Percentiles rank a stretch among this genome's conserved stretches.
Evolutionary conservation across 768 basidiomycete genomes (phyloP).

Genomic region (Wakefieldia striispora): DNA sequence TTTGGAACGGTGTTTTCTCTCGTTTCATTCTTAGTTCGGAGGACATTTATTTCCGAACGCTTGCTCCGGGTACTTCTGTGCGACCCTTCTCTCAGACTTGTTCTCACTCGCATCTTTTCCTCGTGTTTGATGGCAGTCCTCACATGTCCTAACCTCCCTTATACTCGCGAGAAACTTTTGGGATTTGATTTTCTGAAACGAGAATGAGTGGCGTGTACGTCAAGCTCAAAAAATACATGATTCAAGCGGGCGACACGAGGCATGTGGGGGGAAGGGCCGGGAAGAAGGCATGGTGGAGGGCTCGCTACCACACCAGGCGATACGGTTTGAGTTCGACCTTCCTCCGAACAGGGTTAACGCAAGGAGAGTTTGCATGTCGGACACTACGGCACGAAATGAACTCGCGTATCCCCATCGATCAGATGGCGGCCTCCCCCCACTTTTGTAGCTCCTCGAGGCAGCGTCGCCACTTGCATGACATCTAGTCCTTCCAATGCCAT

Average conservation of each 20-base stretch:
- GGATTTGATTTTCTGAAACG: slow-evolving; percentile 20
- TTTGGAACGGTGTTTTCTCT: not conserved
- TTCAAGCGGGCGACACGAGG: not conserved
- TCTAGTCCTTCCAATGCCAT: no score
- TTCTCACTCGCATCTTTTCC: not conserved
- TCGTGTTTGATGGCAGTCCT: not conserved
- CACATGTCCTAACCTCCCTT: not conserved
- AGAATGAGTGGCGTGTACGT: not conserved
- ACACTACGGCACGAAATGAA: no score
- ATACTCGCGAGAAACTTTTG: slow-evolving; percentile 15
- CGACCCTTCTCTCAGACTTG: not conserved
- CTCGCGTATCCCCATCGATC: no score
- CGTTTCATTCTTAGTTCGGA: not conserved
- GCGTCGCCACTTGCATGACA: no score
- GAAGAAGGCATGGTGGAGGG: no score
- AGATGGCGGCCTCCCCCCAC: no score
- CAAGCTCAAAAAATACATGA: not conserved
- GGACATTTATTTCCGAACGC: slow-evolving; percentile 1
- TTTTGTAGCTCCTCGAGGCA: no score
- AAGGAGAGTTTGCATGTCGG: no score
- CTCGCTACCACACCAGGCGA: not conserved
- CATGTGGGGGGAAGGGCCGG: not conserved
- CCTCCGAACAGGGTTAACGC: no score
- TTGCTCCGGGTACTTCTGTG: not conserved
- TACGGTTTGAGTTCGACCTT: no score